A percentile compares a stretch with the other conserved stretches of the same genome.
These are phyloP conservation scores for Candida quercuum DNA, from an alignment of 805 yeast genomes.

Conservation along the genomic window DNA sequence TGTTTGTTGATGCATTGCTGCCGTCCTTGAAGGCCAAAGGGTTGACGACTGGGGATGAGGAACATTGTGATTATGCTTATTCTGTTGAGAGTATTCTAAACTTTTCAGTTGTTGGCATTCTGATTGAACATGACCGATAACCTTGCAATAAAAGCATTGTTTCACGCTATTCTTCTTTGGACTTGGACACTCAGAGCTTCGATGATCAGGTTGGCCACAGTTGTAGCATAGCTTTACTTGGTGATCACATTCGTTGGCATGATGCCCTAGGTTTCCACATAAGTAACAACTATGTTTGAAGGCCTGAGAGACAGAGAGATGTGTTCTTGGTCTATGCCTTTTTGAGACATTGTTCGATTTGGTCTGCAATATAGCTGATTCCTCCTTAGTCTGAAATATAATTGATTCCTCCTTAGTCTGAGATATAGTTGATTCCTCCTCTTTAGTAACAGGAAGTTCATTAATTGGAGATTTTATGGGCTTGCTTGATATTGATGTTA, in stretches of 20 bases:
- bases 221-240: slow-evolving; percentile 25
- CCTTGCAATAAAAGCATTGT: slow-evolving; percentile 26
- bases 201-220: slow-evolving; percentile 27
- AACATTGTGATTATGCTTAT: not conserved
- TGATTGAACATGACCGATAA: slow-evolving; percentile 26
- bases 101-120: slow-evolving; percentile 18
- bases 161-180: slow-evolving; percentile 16
- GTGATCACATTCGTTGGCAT: slow-evolving; percentile 24
- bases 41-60: not conserved
- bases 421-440: no score
- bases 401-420: no score
- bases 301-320: slow-evolving; percentile 17
- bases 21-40: not conserved
- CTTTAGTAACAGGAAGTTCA: no score
- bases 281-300: slow-evolving; percentile 26
- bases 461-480: no score
- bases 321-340: not conserved
- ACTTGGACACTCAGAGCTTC: slow-evolving; percentile 21
- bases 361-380: no score
- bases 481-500: no score
- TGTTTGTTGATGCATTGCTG: not conserved
- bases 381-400: no score
- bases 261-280: slow-evolving; percentile 28
- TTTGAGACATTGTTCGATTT: no score
- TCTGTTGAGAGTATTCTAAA: not conserved